These are phyloP conservation scores for Avicennia marina DNA, from an alignment of 257 asterid genomes.

Conservation along the genomic window DNA sequence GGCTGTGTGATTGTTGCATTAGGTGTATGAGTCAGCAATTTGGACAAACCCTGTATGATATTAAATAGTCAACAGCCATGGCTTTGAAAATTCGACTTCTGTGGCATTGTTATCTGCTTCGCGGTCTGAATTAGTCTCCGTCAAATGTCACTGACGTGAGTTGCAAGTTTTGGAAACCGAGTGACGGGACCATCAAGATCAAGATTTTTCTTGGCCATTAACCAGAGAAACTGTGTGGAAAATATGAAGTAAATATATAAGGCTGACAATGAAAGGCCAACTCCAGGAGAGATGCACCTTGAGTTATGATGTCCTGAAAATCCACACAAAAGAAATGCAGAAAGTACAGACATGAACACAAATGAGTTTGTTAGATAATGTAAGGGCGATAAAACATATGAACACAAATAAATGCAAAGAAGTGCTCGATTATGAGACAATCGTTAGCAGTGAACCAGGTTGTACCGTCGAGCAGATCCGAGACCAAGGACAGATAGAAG, in stretches of 20 bases:
- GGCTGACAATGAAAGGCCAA: too few relatives aligned
- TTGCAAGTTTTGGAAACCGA: background rate
- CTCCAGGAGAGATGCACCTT: too few relatives aligned
- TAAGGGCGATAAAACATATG: constrained; percentile 12
- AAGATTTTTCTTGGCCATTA: too few relatives aligned
- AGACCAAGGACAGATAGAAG: constrained; percentile 10
- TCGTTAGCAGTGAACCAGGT: constrained; percentile 1
- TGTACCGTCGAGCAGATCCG: constrained; percentile 27
- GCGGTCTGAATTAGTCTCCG: too few relatives aligned
- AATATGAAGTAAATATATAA: too few relatives aligned
- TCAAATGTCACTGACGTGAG: background rate
- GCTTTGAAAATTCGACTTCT: too few relatives aligned
- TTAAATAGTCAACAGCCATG: background rate
- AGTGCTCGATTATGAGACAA: background rate
- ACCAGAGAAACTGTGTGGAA: too few relatives aligned
- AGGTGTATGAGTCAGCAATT: background rate
- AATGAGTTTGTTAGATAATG: constrained; percentile 14
- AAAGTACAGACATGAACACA: constrained; percentile 13
- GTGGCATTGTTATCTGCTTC: too few relatives aligned
- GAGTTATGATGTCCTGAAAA: constrained; percentile 7
- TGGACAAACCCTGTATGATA: background rate
- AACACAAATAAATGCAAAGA: too few relatives aligned
- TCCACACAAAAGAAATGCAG: constrained; percentile 1
- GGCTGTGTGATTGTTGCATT: background rate
- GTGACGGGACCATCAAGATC: background rate